Evolutionary conservation across 2,329 filamentous ascomycete genomes (phyloP), one percentile per base, ranked within the genome.

Genomic region (Cordyceps farinosa): DNA sequence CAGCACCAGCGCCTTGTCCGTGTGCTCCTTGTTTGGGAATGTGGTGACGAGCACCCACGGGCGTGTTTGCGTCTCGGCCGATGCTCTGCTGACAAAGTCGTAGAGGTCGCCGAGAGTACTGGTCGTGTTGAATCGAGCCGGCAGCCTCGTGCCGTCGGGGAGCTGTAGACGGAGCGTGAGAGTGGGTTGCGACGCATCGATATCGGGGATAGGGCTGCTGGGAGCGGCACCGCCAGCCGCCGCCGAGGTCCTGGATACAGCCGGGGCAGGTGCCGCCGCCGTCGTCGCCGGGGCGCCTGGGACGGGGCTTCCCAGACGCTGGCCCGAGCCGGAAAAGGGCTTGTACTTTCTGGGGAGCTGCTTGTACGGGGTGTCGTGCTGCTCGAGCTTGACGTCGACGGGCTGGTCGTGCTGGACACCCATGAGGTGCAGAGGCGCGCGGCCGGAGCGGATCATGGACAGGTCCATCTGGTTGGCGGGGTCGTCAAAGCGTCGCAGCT

Each of bases 41-140:
- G 90, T 94, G 0, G 91, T 95, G 67, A 89, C 90, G 50, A 96
- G 79, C 3, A 91, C 88, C 81, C 89, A 95, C 4, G 81, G 69
- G n/a, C 90, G 82, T 45, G 76, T 72, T 36, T 78, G 77, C 56
- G 84, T 83, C 7, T 81, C 82, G 0, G 86, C 73, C 32, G 84
- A 87, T 0, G 90, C 83, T n/a, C 83, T 80, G 64, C 84, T 79
- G 65, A 94, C 85, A 69, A 94, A 94, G 9, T 81, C 79, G 74
- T 95, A 94, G 9, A 96, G 83, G 67, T 94, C 89, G 17, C 86
- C 88, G 53, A 96, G 78, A 0, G 90, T 95, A 69, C 92, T 88
- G 0, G 84, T 88, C 0, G 88, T 87, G 78, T 95, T 95, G 78
- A 96, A 96, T 9, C 90, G 85, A 32, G 89, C 90, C n/a, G 88